Conservation (phyloP, 306 rosid genomes). For the Sicyos baderoa region DNA sequence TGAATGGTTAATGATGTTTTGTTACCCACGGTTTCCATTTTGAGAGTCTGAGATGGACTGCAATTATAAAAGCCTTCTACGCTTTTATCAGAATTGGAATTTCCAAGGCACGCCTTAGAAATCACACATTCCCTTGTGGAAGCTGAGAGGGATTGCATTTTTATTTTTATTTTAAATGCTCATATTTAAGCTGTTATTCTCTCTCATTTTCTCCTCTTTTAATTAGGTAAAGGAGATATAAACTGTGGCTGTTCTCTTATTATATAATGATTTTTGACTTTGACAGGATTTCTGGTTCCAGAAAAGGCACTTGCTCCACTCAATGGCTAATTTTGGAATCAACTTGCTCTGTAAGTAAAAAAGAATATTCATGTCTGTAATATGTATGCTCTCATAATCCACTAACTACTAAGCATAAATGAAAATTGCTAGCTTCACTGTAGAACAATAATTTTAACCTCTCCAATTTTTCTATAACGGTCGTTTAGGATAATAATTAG, state of each 20-base stretch:
- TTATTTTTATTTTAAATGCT: conserved; percentile 17
- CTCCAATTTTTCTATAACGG: too few relatives aligned
- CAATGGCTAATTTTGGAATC: background rate
- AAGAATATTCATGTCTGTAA: background rate
- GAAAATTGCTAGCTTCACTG: background rate
- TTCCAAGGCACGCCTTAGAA: background rate
- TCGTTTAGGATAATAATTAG: too few relatives aligned
- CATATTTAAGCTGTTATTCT: background rate
- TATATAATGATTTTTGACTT: background rate
- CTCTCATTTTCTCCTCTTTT: background rate
- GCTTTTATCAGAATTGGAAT: background rate
- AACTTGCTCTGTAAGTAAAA: conserved; percentile 1
- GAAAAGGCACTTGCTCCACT: conserved; percentile 3
- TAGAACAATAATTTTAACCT: background rate
- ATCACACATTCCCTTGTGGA: conserved; percentile 13
- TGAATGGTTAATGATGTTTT: conserved; percentile 1
- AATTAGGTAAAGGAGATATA: background rate
- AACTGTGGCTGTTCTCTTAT: conserved; percentile 6
- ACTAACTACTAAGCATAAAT: background rate
- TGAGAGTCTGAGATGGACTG: conserved; percentile 16
- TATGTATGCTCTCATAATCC: conserved; percentile 4
- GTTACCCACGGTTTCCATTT: background rate
- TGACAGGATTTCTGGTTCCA: background rate
- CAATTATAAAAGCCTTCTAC: background rate
- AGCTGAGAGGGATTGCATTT: conserved; percentile 17